These are phyloP conservation scores for Teratosphaeriaceae sp. DNA, from an alignment of 2,329 filamentous ascomycete genomes.

Conservation along the genomic window DNA sequence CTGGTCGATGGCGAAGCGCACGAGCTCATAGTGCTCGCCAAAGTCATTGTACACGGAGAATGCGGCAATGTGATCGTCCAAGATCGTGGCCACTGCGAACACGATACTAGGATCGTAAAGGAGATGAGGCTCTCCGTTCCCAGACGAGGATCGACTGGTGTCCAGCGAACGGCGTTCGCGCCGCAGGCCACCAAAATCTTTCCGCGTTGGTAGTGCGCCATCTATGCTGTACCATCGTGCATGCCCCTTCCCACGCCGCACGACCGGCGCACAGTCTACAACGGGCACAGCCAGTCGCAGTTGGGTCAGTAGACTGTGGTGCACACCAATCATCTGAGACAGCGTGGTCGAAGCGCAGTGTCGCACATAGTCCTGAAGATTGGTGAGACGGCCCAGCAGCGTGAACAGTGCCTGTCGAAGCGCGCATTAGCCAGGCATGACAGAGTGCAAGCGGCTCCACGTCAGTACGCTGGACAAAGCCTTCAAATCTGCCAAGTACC, in stretches of 20 bases:
- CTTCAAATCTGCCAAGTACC: slow-evolving; percentile 80
- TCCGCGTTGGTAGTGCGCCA: slow-evolving; percentile 19
- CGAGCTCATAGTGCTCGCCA: slow-evolving; percentile 78
- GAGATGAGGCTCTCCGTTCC: slow-evolving; percentile 28
- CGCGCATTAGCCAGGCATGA: slow-evolving; percentile 1
- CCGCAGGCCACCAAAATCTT: slow-evolving; percentile 20
- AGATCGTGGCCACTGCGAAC: slow-evolving; percentile 47
- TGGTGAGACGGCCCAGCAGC: slow-evolving; percentile 24
- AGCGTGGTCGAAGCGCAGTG: slow-evolving; percentile 25
- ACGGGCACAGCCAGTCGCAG: slow-evolving; percentile 65
- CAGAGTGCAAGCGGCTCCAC: neutral
- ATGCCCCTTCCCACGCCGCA: slow-evolving; percentile 26
- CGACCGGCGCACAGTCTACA: slow-evolving; percentile 43
- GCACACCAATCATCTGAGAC: slow-evolving; percentile 71
- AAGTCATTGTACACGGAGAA: slow-evolving; percentile 92
- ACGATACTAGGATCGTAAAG: slow-evolving; percentile 48
- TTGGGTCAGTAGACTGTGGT: slow-evolving; percentile 72
- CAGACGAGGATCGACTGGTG: slow-evolving; percentile 34
- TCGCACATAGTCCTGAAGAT: slow-evolving; percentile 21
- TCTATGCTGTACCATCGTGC: slow-evolving; percentile 45
- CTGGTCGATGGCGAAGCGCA: slow-evolving; percentile 69
- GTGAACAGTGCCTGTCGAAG: slow-evolving; percentile 38
- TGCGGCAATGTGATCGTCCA: slow-evolving; percentile 57
- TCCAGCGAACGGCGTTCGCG: slow-evolving; percentile 41
- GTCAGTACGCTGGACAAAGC: slow-evolving; percentile 69